Evolutionary conservation across 2,329 filamentous ascomycete genomes (phyloP), one percentile per base, ranked within the genome.

Genomic region (Emydomyces testavorans): DNA sequence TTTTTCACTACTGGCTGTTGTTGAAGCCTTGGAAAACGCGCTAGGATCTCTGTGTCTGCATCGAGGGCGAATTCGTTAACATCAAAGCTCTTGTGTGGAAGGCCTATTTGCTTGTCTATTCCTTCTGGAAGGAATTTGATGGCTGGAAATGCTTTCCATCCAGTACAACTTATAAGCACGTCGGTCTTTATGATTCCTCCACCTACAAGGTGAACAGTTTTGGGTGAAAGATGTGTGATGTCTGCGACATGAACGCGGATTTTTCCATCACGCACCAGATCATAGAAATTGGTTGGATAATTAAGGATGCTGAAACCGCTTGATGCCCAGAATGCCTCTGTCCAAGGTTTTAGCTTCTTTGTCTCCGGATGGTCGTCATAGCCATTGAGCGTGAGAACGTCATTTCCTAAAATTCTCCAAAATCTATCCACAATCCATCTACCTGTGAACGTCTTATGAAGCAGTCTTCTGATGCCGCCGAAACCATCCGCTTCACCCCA

Each of bases 401-500:
- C 75, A 34, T 67, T 65, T 2, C 60, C 65, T 1, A 79, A 58
- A 0, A 72, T 62, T 0, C 58, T 55, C 77, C 78, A 81, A 58
- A 80, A 80, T 1, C 53, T 57, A 13, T 66, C 60, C 2, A 71
- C 65, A 2, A 78, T 51, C 34, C 62, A 66, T 29, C 69, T 62
- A 8, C 73, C 73, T 0, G 74, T 45, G 50, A 58, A 61, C 0
- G 71, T 75, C 2, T 62, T 57, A 49, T 76, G 72, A n/a, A 76
- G 56, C 42, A 73, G 67, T 1, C 57, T 56, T 18, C 69, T 60
- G 1, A 69, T 54, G 1, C 58, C 55, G n/a, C 69, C 60, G 1
- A 69, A 56, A 1, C 80, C 81, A 57, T 79, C 80, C 1, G 72
- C 74, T 1, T 71, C 68, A 3, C 79, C 81, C 80, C 82, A 89